Conservation (phyloP, 768 basidiomycete species). For the Xerocomellus intermedius region DNA sequence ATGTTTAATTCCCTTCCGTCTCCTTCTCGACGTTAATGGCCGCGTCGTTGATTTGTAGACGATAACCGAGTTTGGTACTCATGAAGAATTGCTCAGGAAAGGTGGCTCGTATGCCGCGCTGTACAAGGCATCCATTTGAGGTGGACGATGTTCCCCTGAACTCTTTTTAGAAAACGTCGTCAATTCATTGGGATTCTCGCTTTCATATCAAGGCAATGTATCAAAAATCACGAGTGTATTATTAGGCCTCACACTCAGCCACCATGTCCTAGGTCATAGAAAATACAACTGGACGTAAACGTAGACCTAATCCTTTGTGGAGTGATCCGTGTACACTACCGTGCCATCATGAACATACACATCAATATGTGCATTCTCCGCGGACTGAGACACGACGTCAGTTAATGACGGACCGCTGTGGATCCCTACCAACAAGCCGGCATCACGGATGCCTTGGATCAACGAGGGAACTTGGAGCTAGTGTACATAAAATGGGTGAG, state of each 20-base stretch:
- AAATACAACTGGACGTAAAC: slow-evolving; percentile 16
- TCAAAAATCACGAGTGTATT: slow-evolving; percentile 24
- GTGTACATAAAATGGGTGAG: slow-evolving; percentile 14
- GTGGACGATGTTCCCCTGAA: neutral
- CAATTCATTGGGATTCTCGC: slow-evolving; percentile 9
- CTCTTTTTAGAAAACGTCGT: slow-evolving; percentile 6
- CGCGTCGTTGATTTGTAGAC: slow-evolving; percentile 42
- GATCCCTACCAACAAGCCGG: slow-evolving; percentile 83
- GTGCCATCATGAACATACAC: slow-evolving; percentile 64
- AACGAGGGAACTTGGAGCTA: slow-evolving; percentile 85
- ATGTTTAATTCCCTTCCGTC: slow-evolving; percentile 5
- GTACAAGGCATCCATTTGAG: slow-evolving; percentile 65
- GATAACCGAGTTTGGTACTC: slow-evolving; percentile 74
- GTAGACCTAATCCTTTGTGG: slow-evolving; percentile 45
- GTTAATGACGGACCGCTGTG: slow-evolving; percentile 57
- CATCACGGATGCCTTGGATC: slow-evolving; percentile 83
- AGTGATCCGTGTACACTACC: slow-evolving; percentile 66
- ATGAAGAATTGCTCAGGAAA: slow-evolving; percentile 58
- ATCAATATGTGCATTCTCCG: slow-evolving; percentile 56
- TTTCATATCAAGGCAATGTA: slow-evolving; percentile 24
- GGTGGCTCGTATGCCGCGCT: slow-evolving; percentile 67
- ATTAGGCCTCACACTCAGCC: slow-evolving; percentile 17
- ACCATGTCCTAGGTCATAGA: slow-evolving; percentile 28
- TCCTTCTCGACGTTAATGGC: slow-evolving; percentile 20
- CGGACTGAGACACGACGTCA: slow-evolving; percentile 37